Conservation (phyloP, 2,329 filamentous ascomycete species). For the Monosporascus sp. region DNA sequence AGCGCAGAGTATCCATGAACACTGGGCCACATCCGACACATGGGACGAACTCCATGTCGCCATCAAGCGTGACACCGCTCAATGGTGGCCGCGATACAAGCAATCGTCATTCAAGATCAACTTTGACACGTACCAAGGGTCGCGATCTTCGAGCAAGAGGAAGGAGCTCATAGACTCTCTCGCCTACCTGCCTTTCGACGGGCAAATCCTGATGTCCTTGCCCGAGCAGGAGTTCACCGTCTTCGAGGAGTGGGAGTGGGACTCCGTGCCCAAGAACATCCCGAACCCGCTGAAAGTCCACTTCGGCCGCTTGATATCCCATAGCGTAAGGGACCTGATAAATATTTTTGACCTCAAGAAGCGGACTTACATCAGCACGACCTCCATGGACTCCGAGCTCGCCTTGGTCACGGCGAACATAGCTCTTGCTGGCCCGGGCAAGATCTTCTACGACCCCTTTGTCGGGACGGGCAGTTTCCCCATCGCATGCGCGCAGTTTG, state of each 20-base stretch:
- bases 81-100: slow-evolving; percentile 63
- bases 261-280: slow-evolving; percentile 42
- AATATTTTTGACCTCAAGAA: slow-evolving; percentile 86
- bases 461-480: slow-evolving; percentile 93
- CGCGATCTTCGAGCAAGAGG: slow-evolving; percentile 58
- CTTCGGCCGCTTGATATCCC: slow-evolving; percentile 67
- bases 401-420: slow-evolving; percentile 90
- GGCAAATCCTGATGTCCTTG: slow-evolving; percentile 69
- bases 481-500: slow-evolving; percentile 84
- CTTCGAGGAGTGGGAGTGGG: slow-evolving; percentile 72
- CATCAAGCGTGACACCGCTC: slow-evolving; percentile 52
- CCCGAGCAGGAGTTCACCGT: slow-evolving; percentile 73
- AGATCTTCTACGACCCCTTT: slow-evolving; percentile 90
- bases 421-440: slow-evolving; percentile 74
- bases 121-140: slow-evolving; percentile 76
- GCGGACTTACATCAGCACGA: slow-evolving; percentile 87
- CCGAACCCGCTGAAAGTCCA: slow-evolving; percentile 57
- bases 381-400: slow-evolving; percentile 94
- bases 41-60: slow-evolving; percentile 65
- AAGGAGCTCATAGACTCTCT: slow-evolving; percentile 78
- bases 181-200: slow-evolving; percentile 69
- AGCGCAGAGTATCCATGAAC: slow-evolving; percentile 76
- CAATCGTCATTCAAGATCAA: slow-evolving; percentile 73
- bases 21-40: slow-evolving; percentile 72
- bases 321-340: slow-evolving; percentile 62